Base-by-base conservation (phyloP, 2,329 filamentous ascomycete species). In the Biscogniauxia marginata region DNA sequence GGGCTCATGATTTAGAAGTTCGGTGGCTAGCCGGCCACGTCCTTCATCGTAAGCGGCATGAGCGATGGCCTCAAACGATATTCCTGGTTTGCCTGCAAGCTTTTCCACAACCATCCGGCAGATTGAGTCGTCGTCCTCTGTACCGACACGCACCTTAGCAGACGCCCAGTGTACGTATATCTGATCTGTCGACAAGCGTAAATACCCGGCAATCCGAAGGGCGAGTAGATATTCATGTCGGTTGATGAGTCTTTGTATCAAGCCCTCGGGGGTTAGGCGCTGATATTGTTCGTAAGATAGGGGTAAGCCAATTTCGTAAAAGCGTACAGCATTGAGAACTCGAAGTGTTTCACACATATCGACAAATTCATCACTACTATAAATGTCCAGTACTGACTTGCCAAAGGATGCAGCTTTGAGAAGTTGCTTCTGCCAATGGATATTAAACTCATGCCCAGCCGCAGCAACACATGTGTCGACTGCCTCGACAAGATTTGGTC, bases 151-250 rank as follows among this genome's bases (percentile, higher is more conserved):
- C 3, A 98, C 93, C 72, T 98, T 99, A 69, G 95, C 88, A 18
- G 89, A 93, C 1, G 95, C 95, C 95, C 95, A 99, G 70, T 97
- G 93, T 1, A 96, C 91, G 67, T 97, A 96, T 57, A 99, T 96
- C 53, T 87, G 85, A 71, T 96, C 92, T 0, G 92, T 89, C 0
- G 93, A 88, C 3, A 99, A 81, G 57, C 88, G 89, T 2, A 99
- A 79, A 70, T 96, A 96, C 44, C 91, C 87, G 0, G 93, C 93
- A 48, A 99, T 85, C 49, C 91, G 89, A 19, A 99, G 83, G 0
- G 95, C 93, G 3, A 99, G 81, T 1, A 97, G 81, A 70, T 98
- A 97, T 70, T 98, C 91, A 65, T 92, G 89, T 9, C 95, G 87
- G 68, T 91, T 96, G 34, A 96, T 86, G 2, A 99, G 81, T 30